Percentiles rank a stretch among this genome's conserved stretches.
Evolutionary conservation across 2,329 filamentous ascomycete species (phyloP).

Genomic region (Fusarium fujikuroi): DNA sequence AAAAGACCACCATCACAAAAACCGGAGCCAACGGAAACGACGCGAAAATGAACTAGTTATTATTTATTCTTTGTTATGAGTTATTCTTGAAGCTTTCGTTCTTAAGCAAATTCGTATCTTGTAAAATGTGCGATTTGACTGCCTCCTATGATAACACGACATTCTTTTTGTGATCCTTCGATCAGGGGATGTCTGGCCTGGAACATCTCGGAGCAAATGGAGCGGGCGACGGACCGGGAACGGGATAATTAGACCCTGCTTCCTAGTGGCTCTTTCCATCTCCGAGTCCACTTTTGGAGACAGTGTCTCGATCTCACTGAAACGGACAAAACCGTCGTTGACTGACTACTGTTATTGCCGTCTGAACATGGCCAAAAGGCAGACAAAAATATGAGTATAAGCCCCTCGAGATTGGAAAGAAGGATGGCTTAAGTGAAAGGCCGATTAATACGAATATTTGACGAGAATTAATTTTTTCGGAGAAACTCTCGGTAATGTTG

Average conservation of each 20-base stretch:
- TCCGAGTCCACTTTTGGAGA: background rate
- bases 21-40: no score
- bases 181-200: no score
- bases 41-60: no score
- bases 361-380: background rate
- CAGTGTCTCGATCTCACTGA: background rate
- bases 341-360: background rate
- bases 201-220: background rate
- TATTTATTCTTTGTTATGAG: rapidly evolving
- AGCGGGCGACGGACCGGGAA: background rate
- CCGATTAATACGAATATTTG: rapidly evolving
- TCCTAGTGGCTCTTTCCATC: background rate
- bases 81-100: rapidly evolving
- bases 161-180: no score
- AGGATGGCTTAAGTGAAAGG: no score
- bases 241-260: background rate
- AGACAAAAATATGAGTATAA: background rate
- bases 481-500: background rate
- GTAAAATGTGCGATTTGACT: no score
- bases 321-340: background rate
- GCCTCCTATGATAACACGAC: no score
- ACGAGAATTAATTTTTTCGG: background rate
- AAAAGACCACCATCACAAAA: rapidly evolving
- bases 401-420: no score
- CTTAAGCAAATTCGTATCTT: rapidly evolving